Conservation (phyloP, 164 flowering plant species). For the Magnolia kwangsiensis region DNA sequence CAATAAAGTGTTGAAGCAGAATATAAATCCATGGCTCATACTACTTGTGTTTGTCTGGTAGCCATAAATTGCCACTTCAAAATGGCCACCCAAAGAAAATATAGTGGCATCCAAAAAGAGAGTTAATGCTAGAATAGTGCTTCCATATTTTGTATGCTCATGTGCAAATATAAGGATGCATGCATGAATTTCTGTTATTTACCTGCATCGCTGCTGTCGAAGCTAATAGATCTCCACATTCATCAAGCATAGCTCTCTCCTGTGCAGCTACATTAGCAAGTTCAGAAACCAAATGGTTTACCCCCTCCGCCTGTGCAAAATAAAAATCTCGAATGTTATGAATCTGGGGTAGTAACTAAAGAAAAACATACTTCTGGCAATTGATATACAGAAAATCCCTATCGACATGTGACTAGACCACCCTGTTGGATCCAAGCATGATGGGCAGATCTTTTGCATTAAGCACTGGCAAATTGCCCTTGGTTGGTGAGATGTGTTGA, state of each 20-base stretch:
- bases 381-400: neutral
- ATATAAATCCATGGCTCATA: too few species aligned
- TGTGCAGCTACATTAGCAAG: slow-evolving; percentile 61
- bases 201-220: slow-evolving; percentile 77
- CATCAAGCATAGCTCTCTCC: slow-evolving; percentile 62
- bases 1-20: too few species aligned
- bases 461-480: too few species aligned
- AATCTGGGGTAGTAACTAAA: neutral
- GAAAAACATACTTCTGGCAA: neutral
- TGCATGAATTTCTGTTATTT: neutral
- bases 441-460: too few species aligned
- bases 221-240: slow-evolving; percentile 60
- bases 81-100: too few species aligned
- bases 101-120: too few species aligned
- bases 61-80: too few species aligned
- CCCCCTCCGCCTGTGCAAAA: slow-evolving; percentile 53
- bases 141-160: neutral
- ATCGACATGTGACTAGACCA: neutral
- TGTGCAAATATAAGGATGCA: neutral
- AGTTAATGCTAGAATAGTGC: neutral
- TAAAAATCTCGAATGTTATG: neutral
- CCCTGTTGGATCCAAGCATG: neutral
- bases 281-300: slow-evolving; percentile 55
- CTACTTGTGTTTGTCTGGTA: too few species aligned
- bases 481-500: too few species aligned